Base-by-base conservation (phyloP, 164 flowering plant species). In the Stephania yunnanensis region DNA sequence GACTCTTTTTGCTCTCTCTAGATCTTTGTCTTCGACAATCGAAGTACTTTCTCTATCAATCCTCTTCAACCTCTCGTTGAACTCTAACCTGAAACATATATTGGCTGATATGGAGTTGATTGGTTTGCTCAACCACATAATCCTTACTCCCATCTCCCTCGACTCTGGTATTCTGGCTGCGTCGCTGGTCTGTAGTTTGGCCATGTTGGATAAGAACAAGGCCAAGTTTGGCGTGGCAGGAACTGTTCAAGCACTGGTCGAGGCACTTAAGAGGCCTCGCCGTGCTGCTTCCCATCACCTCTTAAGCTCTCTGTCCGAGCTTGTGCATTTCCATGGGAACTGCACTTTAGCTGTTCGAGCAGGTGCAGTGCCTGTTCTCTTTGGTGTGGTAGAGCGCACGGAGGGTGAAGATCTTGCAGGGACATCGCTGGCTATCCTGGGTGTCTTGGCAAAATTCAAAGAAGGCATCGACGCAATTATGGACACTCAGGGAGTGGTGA, bases 301-400 rank as follows among this genome's bases (percentile, higher is more conserved):
- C 63, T 88, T 90, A n/a, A 85, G 89, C 67, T 83, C 92, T 31
- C 77, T 89, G 11, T 85, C 88, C 0, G 97, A 88, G 84, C 88
- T 91, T 0, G 89, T 88, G 64, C 92, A 83, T 80, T 91, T 89
- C 80, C 94, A 90, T 7, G 97, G 97, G 17, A 90, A 90, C 79
- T 89, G 87, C 81, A 89, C 89, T 1, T 17, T 90, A 29, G 94
- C 90, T 0, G 89, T 89, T 6, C 79, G 85, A 6, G 71, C 88
- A 2, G 92, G 89, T 25, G 94, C 87, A 0, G 85, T 90, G 64
- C 78, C 80, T 0, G 83, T 82, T 20, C 85, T 88, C 45, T 53
- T 87, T 55, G 46, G 74, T 55, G 65, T 86, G 44, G 81, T 84
- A 45, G 82, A 82, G 75, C 81, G 81, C 75, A 53, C 74, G 0